Conservation (phyloP, 129 eudicot genomes). For the Apium graveolens region DNA sequence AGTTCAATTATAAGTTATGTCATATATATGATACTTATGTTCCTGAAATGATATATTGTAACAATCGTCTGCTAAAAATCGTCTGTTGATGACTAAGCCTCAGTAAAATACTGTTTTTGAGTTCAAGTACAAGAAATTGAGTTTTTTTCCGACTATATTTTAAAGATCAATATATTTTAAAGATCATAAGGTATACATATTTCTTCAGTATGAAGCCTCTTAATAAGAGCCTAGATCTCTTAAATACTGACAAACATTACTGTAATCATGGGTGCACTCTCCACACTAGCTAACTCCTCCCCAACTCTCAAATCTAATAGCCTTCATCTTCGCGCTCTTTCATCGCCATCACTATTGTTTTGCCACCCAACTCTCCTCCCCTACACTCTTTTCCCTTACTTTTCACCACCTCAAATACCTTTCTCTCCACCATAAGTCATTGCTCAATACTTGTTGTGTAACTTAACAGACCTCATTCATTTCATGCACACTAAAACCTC, state of each 20-base stretch:
- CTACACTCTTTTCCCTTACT: slow-evolving; percentile 64
- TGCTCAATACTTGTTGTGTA: slow-evolving; percentile 54
- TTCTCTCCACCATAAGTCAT: slow-evolving; percentile 73
- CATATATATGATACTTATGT: no score
- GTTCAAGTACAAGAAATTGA: no score
- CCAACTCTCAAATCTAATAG: slow-evolving; percentile 44
- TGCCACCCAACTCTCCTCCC: slow-evolving; percentile 63
- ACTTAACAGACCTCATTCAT: slow-evolving; percentile 47
- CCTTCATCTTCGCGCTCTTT: slow-evolving; percentile 63
- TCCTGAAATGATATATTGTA: no score
- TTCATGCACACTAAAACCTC: slow-evolving; percentile 27
- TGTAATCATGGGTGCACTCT: slow-evolving; percentile 61
- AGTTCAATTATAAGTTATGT: no score
- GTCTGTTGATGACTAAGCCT: no score
- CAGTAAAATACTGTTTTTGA: neutral
- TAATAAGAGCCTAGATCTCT: slow-evolving; percentile 13
- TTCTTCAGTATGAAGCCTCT: neutral
- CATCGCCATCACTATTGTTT: slow-evolving; percentile 63
- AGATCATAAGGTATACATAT: neutral
- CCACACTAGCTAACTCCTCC: slow-evolving; percentile 49
- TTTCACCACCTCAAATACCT: slow-evolving; percentile 84
- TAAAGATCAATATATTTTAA: no score
- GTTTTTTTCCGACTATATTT: neutral
- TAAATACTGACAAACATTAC: slow-evolving; percentile 33
- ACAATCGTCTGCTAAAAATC: no score